Conservation (phyloP, 2,329 filamentous ascomycete genomes). For the Thelonectria olida region DNA sequence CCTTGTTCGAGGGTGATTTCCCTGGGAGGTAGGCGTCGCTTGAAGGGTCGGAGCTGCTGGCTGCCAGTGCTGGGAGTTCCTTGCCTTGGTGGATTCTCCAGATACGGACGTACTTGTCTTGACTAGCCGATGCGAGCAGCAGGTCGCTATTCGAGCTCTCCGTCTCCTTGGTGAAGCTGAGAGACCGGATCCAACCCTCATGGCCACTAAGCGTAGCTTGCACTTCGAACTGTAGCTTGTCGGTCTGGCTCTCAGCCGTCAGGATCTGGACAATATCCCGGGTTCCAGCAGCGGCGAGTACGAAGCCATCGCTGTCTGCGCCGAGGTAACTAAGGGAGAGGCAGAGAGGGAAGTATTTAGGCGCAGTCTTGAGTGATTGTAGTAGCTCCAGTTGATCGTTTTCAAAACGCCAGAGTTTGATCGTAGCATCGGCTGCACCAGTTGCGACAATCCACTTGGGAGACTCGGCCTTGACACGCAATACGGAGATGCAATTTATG, state of each 20-base stretch:
- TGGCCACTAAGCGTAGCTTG: conserved; percentile 86
- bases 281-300: conserved; percentile 89
- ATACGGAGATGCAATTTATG: conserved; percentile 72
- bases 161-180: conserved; percentile 78
- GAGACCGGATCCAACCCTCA: conserved; percentile 91
- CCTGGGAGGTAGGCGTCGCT: conserved; percentile 69
- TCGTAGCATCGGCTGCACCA: conserved; percentile 81
- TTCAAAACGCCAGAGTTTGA: conserved; percentile 75
- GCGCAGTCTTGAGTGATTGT: conserved; percentile 77
- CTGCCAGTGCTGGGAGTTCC: conserved; percentile 66
- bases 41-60: conserved; percentile 63
- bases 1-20: conserved; percentile 87
- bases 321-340: conserved; percentile 74
- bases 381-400: conserved; percentile 60
- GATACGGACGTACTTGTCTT: conserved; percentile 95
- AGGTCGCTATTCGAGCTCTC: conserved; percentile 68
- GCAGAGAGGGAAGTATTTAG: conserved; percentile 84
- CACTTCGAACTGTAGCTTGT: conserved; percentile 66
- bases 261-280: conserved; percentile 84
- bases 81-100: conserved; percentile 85
- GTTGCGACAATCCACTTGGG: conserved; percentile 70
- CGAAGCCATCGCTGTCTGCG: conserved; percentile 58
- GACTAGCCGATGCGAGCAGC: conserved; percentile 89
- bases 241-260: conserved; percentile 58
- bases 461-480: conserved; percentile 41